Conservation (phyloP, 2,329 filamentous ascomycete genomes). For the Aureobasidium namibiae region DNA sequence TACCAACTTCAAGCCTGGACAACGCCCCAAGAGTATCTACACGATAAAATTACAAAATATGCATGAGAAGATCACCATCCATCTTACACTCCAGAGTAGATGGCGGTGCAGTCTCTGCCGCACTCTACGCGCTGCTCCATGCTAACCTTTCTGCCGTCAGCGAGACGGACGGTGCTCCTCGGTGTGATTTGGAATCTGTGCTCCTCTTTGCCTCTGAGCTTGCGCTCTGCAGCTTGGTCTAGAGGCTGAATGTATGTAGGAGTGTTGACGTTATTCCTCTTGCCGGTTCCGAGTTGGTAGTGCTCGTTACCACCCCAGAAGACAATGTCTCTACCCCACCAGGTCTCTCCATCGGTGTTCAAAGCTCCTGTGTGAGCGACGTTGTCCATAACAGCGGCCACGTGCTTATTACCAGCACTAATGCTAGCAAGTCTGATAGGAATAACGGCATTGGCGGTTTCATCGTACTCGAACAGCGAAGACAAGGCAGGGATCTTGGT, state of each 20-base stretch:
- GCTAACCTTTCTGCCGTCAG: constrained; percentile 57
- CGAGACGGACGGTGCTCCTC: constrained; percentile 58
- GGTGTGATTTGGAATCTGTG: constrained; percentile 78
- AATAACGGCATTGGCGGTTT: constrained; percentile 55
- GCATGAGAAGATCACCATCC: neutral
- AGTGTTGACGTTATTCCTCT: constrained; percentile 66
- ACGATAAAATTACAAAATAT: neutral
- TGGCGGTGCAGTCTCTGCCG: constrained; percentile 69
- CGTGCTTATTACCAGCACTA: constrained; percentile 72
- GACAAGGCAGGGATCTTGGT: constrained; percentile 77
- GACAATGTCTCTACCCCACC: constrained; percentile 81
- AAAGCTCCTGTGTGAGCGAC: constrained; percentile 47
- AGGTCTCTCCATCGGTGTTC: constrained; percentile 59
- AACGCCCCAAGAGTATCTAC: neutral
- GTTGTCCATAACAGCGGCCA: constrained; percentile 75
- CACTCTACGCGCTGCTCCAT: constrained; percentile 86
- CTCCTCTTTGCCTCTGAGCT: constrained; percentile 55
- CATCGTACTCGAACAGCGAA: constrained; percentile 80
- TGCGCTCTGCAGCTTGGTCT: constrained; percentile 55
- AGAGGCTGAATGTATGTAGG: constrained; percentile 74
- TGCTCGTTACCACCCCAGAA: constrained; percentile 95
- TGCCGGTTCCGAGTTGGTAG: constrained; percentile 88
- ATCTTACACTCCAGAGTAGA: constrained; percentile 61
- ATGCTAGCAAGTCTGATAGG: constrained; percentile 72
- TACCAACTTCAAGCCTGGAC: neutral